Evolutionary conservation across 768 basidiomycete species (phyloP).

Genomic region (Termitomyces sp.): DNA sequence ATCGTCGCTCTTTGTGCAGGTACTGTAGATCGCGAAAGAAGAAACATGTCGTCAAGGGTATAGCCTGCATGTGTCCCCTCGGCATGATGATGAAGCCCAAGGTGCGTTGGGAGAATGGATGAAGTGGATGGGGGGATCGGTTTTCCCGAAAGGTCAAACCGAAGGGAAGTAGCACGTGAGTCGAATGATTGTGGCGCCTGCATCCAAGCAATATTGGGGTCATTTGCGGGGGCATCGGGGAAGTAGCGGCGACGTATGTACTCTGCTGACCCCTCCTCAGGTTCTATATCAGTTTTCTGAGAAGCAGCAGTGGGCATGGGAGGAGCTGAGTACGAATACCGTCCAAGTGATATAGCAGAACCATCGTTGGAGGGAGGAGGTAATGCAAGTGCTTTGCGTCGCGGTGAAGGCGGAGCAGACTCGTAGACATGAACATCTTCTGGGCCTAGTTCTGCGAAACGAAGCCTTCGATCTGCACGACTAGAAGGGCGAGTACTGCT

Average conservation of each 20-base stretch:
- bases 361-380: slow-evolving; percentile 41
- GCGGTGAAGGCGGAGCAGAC: slow-evolving; percentile 73
- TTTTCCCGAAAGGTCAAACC: slow-evolving; percentile 74
- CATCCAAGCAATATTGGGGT: slow-evolving; percentile 84
- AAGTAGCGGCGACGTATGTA: slow-evolving; percentile 83
- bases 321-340: slow-evolving; percentile 21
- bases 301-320: not conserved
- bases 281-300: slow-evolving; percentile 18
- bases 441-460: slow-evolving; percentile 72
- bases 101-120: slow-evolving; percentile 65
- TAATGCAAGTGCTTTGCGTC: slow-evolving; percentile 52
- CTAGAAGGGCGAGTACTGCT: slow-evolving; percentile 54
- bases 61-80: slow-evolving; percentile 78
- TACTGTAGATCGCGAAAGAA: slow-evolving; percentile 75
- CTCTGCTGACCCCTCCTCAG: slow-evolving; percentile 73
- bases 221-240: slow-evolving; percentile 57
- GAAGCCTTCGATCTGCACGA: slow-evolving; percentile 51
- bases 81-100: slow-evolving; percentile 90
- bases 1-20: slow-evolving; percentile 80
- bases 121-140: slow-evolving; percentile 55
- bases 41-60: slow-evolving; percentile 79
- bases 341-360: slow-evolving; percentile 34
- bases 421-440: slow-evolving; percentile 81
- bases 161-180: slow-evolving; percentile 34
- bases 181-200: slow-evolving; percentile 24